Conservation (phyloP, 306 rosid genomes). For the Acacia melanoxylon region DNA sequence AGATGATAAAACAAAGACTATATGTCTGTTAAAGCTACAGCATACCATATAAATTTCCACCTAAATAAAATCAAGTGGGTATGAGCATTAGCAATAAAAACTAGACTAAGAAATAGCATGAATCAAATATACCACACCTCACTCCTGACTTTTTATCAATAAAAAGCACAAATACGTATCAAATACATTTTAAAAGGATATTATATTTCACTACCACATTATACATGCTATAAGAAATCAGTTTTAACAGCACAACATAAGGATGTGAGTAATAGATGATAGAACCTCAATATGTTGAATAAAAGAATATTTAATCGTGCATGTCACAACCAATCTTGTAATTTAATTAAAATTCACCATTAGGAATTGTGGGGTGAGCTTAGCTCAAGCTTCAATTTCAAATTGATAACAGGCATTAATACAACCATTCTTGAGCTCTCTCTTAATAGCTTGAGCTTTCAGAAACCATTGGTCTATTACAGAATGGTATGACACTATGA, state of each 20-base stretch:
- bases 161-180: not conserved
- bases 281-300: not conserved
- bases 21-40: not conserved
- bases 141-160: not conserved
- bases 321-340: not conserved
- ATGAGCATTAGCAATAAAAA: not conserved
- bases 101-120: not conserved
- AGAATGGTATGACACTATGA: not conserved
- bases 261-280: not conserved
- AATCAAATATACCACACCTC: not conserved
- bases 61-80: not conserved
- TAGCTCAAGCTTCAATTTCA: not conserved
- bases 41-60: not conserved
- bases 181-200: not conserved
- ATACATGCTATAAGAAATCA: not conserved
- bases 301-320: not conserved
- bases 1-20: constrained; percentile 17
- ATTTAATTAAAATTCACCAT: not conserved
- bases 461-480: not conserved
- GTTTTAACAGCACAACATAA: not conserved
- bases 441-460: not conserved
- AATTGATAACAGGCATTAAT: not conserved
- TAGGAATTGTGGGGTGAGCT: not conserved
- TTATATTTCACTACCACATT: not conserved
- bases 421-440: not conserved